phyloP scores from a whole-genome alignment of 1,139 yeast species.

The Arxiozyma slooffiae region DNA sequence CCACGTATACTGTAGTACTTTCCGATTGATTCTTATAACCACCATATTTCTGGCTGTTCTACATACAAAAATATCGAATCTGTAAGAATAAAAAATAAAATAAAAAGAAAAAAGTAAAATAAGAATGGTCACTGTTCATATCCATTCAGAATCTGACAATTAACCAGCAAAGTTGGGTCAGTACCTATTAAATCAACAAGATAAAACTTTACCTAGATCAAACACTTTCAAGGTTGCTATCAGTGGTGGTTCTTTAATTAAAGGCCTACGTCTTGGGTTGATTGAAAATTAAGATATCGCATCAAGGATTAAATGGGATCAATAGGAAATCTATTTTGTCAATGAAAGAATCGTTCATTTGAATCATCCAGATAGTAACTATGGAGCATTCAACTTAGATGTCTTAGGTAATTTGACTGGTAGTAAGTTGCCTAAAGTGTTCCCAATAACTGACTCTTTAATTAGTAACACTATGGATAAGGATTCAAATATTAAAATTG shows the following conservation, averaged over 20 bases:
- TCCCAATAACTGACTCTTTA: conserved; percentile 68
- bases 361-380: conserved; percentile 75
- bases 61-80: no score
- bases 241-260: conserved; percentile 84
- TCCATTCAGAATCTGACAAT: conserved; percentile 44
- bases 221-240: conserved; percentile 61
- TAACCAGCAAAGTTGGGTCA: conserved; percentile 50
- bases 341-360: conserved; percentile 94
- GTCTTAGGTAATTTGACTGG: conserved; percentile 49
- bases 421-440: conserved; percentile 51
- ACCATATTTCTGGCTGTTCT: not conserved
- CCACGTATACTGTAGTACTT: not conserved
- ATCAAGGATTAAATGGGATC: conserved; percentile 61
- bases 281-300: conserved; percentile 45
- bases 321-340: conserved; percentile 93
- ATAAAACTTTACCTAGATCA: conserved; percentile 37
- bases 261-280: conserved; percentile 61
- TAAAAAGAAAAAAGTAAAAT: not conserved
- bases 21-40: not conserved
- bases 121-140: conserved; percentile 38
- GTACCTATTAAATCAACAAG: conserved; percentile 46
- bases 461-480: conserved; percentile 55
- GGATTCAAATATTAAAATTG: conserved; percentile 48
- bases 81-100: no score
- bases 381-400: conserved; percentile 74